Percentiles rank a stretch among this genome's conserved stretches.
Evolutionary conservation across 495 filamentous ascomycete species (phyloP).

Genomic region (Podospora anserina): DNA sequence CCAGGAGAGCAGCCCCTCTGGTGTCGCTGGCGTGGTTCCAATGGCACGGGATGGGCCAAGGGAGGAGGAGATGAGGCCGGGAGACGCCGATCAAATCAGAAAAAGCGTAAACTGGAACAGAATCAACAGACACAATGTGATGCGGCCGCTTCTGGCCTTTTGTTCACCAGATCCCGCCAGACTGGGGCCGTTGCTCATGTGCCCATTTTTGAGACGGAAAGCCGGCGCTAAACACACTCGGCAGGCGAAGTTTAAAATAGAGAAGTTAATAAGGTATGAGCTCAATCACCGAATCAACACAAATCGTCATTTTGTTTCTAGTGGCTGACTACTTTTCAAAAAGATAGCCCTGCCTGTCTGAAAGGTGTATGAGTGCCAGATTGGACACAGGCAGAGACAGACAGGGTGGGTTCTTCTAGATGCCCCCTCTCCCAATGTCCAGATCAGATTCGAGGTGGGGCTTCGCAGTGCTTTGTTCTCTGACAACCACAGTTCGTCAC

Average conservation of each 20-base stretch:
- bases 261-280: not conserved
- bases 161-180: constrained; percentile 23
- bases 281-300: not conserved
- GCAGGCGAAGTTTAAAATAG: constrained; percentile 21
- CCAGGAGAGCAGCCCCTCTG: not conserved
- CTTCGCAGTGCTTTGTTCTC: not conserved
- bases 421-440: not conserved
- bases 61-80: constrained; percentile 10
- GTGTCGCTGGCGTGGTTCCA: not conserved
- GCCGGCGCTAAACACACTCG: constrained; percentile 26
- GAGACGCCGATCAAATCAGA: constrained; percentile 5
- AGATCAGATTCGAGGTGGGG: not conserved
- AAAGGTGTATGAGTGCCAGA: not conserved
- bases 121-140: constrained; percentile 13
- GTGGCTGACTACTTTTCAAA: not conserved
- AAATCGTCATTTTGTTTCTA: not conserved
- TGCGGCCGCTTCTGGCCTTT: constrained; percentile 22
- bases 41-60: not conserved
- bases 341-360: not conserved
- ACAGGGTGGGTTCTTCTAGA: not conserved
- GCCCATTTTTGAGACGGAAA: constrained; percentile 24
- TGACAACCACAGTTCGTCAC: not conserved
- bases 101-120: constrained; percentile 4
- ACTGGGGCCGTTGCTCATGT: constrained; percentile 28
- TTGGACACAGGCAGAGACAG: not conserved